Base-by-base conservation (phyloP, 2,329 filamentous ascomycete genomes). In the Cyphellophora attinorum region DNA sequence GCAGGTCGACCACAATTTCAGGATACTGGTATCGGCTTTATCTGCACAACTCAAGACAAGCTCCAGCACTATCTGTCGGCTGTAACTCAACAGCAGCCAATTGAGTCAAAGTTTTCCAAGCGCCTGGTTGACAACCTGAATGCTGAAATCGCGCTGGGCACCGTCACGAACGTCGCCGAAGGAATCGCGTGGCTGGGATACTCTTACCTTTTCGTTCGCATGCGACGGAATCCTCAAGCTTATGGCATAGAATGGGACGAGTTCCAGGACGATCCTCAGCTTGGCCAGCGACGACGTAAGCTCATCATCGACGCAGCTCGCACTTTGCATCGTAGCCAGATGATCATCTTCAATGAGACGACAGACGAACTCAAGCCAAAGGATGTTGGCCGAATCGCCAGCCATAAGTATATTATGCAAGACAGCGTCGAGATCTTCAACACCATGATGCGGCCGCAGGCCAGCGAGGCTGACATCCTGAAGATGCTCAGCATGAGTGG, bases 151-250 rank as follows among this genome's bases (percentile, higher is more conserved):
- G 76, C 86, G 0, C 62, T 98, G 6, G 91, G 91, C 1, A 98
- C 93, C 0, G 93, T 98, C 12, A 96, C 89, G 0, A 94, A 89
- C 1, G 82, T 98, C 2, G 69, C 80, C 2, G 93, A 98, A 62
- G 91, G 85, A 0, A 88, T 95, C 1, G 85, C 93, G 46, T 98
- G 91, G 91, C 80, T 98, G 19, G 89, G 93, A 11, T 98, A 98
- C 56, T 95, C 89, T 0, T 98, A 96, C 53, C 69, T 98, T 1
- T 98, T 94, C 56, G 89, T 98, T 25, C 81, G 91, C 25, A 98
- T 98, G 91, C 79, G 84, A 54, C 76, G 84, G 39, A 94, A 91
- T 46, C 89, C 88, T 3, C 75, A 89, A 52, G 79, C 81, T 2
- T 98, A 98, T 52, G 91, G 89, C 3, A 96, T 98, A 31, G 88